Evolutionary conservation across 495 filamentous ascomycete genomes (phyloP).

Genomic region (Hyphodiscus hymeniophilus): DNA sequence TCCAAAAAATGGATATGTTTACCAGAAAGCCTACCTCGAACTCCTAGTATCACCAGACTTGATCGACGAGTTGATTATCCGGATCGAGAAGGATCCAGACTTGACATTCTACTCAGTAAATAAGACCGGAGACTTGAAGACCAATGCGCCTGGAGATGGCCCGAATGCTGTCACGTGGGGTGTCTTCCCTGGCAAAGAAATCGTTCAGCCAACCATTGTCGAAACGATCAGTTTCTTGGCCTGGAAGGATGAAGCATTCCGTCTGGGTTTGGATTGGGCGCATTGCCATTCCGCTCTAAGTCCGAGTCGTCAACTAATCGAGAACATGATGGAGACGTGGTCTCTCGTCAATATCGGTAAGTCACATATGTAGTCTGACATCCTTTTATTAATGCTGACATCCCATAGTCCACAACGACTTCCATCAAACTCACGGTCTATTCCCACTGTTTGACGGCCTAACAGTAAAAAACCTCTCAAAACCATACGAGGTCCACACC

Average conservation of each 20-base stretch:
- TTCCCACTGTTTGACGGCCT: conserved; percentile 83
- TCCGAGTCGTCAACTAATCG: conserved; percentile 75
- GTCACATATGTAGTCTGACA: conserved; percentile 23
- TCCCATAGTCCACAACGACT: conserved; percentile 83
- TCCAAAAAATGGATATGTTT: conserved; percentile 89
- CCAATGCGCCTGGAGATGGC: conserved; percentile 75
- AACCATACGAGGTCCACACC: conserved; percentile 23
- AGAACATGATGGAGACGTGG: conserved; percentile 80
- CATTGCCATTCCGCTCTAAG: conserved; percentile 73
- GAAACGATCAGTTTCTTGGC: conserved; percentile 96
- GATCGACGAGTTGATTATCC: conserved; percentile 67
- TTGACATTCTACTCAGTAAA: conserved; percentile 91
- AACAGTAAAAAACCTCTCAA: conserved; percentile 55
- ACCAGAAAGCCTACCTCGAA: conserved; percentile 97
- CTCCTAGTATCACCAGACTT: conserved; percentile 74
- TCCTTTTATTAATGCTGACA: conserved; percentile 5
- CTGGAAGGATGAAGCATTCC: conserved; percentile 98
- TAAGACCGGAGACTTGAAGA: conserved; percentile 67
- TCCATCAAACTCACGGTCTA: conserved; percentile 68
- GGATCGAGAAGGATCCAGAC: conserved; percentile 70
- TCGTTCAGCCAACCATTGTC: conserved; percentile 98
- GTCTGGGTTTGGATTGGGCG: conserved; percentile 88
- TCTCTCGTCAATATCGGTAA: conserved; percentile 92
- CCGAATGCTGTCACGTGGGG: conserved; percentile 99
- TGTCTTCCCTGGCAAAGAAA: conserved; percentile 97